Percentiles rank a stretch among this genome's conserved stretches.
These are phyloP conservation scores for Cladosporium cucumerinum DNA, from an alignment of 2,329 filamentous ascomycete genomes.

Conservation along the genomic window DNA sequence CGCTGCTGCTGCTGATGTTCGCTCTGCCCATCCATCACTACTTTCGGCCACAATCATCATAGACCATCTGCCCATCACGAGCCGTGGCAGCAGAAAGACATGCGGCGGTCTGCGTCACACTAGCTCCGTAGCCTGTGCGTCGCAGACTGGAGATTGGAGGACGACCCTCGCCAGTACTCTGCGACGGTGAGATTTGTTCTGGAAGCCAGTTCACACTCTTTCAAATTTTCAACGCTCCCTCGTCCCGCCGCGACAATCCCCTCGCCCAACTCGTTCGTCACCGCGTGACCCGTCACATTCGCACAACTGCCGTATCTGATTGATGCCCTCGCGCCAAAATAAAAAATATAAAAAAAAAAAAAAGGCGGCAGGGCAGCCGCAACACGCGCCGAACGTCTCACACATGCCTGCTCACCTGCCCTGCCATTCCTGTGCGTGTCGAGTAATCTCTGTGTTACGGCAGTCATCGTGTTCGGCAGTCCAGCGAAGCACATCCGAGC, in stretches of 20 bases:
- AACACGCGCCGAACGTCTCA: constrained; percentile 4
- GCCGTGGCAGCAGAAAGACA: neutral
- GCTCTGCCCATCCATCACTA: neutral
- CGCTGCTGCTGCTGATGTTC: neutral
- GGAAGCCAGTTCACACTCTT: constrained; percentile 13
- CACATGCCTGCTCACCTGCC: constrained; percentile 10
- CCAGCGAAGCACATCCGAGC: constrained; percentile 11
- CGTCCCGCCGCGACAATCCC: neutral
- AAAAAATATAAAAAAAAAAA: too few species aligned
- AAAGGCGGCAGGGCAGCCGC: neutral
- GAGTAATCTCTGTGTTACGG: neutral
- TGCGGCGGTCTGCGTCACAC: constrained; percentile 16
- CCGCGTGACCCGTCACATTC: constrained; percentile 10
- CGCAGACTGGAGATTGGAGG: constrained; percentile 14
- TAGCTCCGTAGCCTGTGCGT: constrained; percentile 8
- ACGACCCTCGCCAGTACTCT: constrained; percentile 14
- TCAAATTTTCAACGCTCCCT: neutral
- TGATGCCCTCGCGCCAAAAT: neutral
- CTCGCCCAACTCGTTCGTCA: neutral
- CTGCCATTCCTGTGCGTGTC: constrained; percentile 6
- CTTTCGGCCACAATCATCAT: neutral
- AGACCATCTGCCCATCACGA: neutral
- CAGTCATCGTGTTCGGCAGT: constrained; percentile 7
- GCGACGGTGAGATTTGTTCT: constrained; percentile 9
- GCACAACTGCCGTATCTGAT: constrained; percentile 9